Conservation (phyloP, 176 grass and related monocot genomes). For the Dendrocalamus sinicus region DNA sequence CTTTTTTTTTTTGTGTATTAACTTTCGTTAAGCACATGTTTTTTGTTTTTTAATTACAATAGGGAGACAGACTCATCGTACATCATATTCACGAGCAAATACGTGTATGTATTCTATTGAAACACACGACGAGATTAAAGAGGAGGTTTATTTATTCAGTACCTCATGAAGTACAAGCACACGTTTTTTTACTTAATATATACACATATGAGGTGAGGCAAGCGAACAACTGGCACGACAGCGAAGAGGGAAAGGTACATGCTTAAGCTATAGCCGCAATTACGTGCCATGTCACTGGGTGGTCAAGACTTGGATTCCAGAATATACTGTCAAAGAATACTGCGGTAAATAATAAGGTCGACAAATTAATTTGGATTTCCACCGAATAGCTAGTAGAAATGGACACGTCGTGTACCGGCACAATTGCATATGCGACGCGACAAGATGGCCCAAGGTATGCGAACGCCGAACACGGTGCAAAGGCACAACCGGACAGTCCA, state of each 20-base stretch:
- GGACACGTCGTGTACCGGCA: neutral
- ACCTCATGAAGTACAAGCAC: fast-evolving
- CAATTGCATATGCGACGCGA: neutral
- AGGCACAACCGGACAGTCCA: neutral
- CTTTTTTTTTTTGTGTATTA: neutral
- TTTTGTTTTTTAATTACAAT: too few species aligned
- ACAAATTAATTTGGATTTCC: constrained; percentile 4
- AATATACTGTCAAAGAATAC: neutral
- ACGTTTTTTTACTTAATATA: too few species aligned
- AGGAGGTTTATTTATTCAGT: too few species aligned
- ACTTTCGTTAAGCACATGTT: too few species aligned
- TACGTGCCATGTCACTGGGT: neutral
- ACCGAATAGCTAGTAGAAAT: neutral
- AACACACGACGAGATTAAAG: too few species aligned
- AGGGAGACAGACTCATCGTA: too few species aligned
- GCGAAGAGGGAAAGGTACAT: too few species aligned
- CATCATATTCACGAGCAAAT: too few species aligned
- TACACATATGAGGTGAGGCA: too few species aligned
- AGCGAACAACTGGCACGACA: too few species aligned
- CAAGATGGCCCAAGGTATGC: neutral
- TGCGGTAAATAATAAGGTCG: neutral
- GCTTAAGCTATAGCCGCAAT: neutral
- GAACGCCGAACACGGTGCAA: neutral
- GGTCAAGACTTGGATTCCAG: neutral
- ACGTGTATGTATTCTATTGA: too few species aligned